phyloP scores from a whole-genome alignment of 257 asterid species.

The Forsythia suspensa region DNA sequence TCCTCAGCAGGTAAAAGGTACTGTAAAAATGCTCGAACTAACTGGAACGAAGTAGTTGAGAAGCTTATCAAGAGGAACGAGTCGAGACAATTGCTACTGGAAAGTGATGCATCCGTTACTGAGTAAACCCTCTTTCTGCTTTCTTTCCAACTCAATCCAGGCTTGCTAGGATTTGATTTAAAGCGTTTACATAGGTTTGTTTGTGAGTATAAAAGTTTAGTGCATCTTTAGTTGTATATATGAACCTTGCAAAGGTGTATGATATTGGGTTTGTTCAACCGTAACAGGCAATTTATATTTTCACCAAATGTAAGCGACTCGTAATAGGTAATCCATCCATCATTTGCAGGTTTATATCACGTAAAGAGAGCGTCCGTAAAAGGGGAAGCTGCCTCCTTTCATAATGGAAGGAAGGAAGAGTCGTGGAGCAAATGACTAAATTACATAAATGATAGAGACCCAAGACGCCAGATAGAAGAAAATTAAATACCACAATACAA shows the following conservation, averaged over 20 bases:
- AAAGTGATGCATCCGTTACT: constrained; percentile 32
- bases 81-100: constrained; percentile 42
- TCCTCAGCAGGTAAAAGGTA: constrained; percentile 25
- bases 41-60: constrained; percentile 67
- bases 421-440: neutral
- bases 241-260: neutral
- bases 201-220: neutral
- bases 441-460: neutral
- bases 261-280: neutral
- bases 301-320: neutral
- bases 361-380: neutral
- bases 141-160: neutral
- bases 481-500: too few species aligned
- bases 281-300: neutral
- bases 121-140: constrained; percentile 17
- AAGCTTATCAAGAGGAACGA: constrained; percentile 59
- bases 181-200: neutral
- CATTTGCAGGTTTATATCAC: neutral
- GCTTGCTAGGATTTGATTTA: neutral
- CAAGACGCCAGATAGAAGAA: neutral
- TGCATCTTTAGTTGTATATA: too few species aligned
- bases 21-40: constrained; percentile 42
- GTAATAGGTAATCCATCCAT: neutral
- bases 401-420: neutral
- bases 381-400: neutral